These are phyloP conservation scores for Albifimbria verrucaria DNA, from an alignment of 2,329 filamentous ascomycete species.

Conservation along the genomic window DNA sequence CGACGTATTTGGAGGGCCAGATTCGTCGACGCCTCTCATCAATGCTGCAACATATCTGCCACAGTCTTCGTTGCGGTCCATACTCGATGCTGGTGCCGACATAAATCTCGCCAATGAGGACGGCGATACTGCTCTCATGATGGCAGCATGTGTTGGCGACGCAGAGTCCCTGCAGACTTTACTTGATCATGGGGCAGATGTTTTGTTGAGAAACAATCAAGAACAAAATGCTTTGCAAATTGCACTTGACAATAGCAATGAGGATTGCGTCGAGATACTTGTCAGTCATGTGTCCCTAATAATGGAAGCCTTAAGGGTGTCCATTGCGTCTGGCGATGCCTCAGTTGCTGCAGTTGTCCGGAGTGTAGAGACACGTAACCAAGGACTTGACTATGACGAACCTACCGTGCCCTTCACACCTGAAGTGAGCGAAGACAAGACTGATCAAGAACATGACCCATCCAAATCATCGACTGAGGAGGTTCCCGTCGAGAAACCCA, in stretches of 20 bases:
- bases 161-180: constrained; percentile 28
- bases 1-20: constrained; percentile 30
- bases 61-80: constrained; percentile 21
- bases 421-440: not conserved
- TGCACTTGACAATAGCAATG: constrained; percentile 12
- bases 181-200: constrained; percentile 29
- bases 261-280: constrained; percentile 24
- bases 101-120: constrained; percentile 31
- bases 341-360: constrained; percentile 23
- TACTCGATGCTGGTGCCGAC: constrained; percentile 33
- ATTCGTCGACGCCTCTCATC: constrained; percentile 32
- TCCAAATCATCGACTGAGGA: too few species aligned
- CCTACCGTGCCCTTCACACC: not conserved
- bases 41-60: constrained; percentile 32
- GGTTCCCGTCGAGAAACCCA: too few species aligned
- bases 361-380: constrained; percentile 20
- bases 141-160: constrained; percentile 30
- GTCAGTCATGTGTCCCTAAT: constrained; percentile 25
- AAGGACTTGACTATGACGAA: constrained; percentile 26
- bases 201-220: not conserved
- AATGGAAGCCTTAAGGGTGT: constrained; percentile 23
- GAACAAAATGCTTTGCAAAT: not conserved
- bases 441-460: not conserved
- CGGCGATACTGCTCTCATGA: constrained; percentile 35
- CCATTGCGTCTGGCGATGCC: constrained; percentile 24